These are phyloP conservation scores for Kwoniella sp. DNA, from an alignment of 768 basidiomycete genomes.

Conservation along the genomic window DNA sequence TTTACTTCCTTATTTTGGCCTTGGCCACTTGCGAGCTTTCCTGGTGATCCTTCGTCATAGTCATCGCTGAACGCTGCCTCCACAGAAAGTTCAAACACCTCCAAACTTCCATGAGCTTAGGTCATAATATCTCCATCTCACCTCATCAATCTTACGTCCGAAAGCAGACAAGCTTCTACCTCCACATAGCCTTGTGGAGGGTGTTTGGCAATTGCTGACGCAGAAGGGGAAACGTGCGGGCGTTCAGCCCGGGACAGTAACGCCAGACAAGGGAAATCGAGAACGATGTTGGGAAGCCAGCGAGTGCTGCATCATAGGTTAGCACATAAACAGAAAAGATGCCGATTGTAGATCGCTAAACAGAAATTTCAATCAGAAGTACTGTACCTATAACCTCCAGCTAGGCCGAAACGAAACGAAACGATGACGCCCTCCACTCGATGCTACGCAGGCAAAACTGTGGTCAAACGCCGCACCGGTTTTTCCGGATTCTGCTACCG, in stretches of 20 bases:
- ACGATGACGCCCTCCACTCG: background rate
- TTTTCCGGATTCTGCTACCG: background rate
- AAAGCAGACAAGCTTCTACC: background rate
- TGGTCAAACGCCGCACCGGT: conserved; percentile 1
- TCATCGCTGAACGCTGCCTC: background rate
- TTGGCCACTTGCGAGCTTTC: no score
- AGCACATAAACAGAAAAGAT: background rate
- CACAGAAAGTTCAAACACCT: background rate
- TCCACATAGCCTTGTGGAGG: background rate
- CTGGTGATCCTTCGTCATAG: background rate
- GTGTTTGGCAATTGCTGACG: no score
- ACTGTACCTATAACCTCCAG: no score
- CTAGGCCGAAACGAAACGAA: background rate
- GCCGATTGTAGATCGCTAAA: background rate
- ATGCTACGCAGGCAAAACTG: background rate
- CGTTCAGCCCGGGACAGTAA: background rate
- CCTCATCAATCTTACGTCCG: background rate
- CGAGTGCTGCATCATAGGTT: background rate
- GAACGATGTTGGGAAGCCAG: no score
- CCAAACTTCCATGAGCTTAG: background rate
- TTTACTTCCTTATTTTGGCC: no score
- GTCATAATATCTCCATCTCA: background rate
- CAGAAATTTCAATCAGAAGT: no score
- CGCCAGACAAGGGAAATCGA: no score
- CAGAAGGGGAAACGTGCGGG: background rate